Evolutionary conservation across 2,329 filamentous ascomycete species (phyloP).

Genomic region (Cercospora brassicicola): DNA sequence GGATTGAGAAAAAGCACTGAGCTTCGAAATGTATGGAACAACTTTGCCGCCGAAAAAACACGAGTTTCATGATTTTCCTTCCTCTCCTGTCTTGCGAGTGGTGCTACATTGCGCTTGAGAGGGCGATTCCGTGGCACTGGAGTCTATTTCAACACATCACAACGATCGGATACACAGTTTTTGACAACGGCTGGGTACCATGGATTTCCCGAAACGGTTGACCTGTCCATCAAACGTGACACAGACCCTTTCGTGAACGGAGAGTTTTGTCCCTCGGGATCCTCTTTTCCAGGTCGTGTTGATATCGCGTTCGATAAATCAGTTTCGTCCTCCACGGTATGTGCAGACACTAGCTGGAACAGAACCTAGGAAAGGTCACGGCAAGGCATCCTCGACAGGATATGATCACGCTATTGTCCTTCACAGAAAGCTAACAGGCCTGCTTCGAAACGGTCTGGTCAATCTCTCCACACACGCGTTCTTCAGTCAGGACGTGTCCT

Average conservation of each 20-base stretch:
- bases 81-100: neutral
- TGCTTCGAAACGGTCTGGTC: neutral
- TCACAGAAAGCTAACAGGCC: neutral
- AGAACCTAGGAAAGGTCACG: too few relatives aligned
- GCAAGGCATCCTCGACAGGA: neutral
- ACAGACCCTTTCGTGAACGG: neutral
- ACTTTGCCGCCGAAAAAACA: neutral
- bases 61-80: neutral
- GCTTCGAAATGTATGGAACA: constrained; percentile 3
- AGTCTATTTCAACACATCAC: constrained; percentile 5
- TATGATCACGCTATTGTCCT: neutral
- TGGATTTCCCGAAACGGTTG: neutral
- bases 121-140: neutral
- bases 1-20: constrained; percentile 2
- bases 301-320: neutral
- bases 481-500: neutral
- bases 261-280: neutral
- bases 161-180: neutral
- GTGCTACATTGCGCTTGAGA: constrained; percentile 3
- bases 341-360: neutral
- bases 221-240: neutral
- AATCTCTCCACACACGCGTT: neutral
- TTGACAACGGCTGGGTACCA: neutral
- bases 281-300: neutral
- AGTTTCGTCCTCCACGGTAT: neutral